phyloP scores from a whole-genome alignment of 768 basidiomycete genomes.

The Hygrocybe punicea region DNA sequence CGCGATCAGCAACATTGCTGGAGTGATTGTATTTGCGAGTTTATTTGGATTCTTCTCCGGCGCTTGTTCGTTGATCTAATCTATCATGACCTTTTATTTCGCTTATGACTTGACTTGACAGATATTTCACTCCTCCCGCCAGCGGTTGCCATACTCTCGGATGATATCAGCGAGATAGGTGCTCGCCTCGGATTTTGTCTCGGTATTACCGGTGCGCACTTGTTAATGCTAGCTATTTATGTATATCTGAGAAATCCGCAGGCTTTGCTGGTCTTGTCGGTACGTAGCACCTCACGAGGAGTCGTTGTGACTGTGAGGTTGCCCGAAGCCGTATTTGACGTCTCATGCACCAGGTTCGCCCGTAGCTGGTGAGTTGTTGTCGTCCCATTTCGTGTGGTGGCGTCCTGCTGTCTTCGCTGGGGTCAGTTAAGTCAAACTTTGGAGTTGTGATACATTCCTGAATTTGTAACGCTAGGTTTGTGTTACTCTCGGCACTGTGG shows the following conservation, averaged over 20 bases:
- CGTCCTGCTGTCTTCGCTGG: slow-evolving; percentile 54
- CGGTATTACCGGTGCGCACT: slow-evolving; percentile 3
- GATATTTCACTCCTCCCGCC: slow-evolving; percentile 45
- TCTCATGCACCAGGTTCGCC: slow-evolving; percentile 45
- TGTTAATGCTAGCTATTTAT: slow-evolving; percentile 7
- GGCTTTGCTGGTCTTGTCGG: slow-evolving; percentile 44
- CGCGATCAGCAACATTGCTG: slow-evolving; percentile 24
- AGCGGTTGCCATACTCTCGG: slow-evolving; percentile 43
- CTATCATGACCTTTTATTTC: neutral
- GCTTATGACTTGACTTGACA: slow-evolving; percentile 11
- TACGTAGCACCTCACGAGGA: slow-evolving; percentile 12
- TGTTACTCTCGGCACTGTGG: too few relatives aligned
- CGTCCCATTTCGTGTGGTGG: slow-evolving; percentile 54
- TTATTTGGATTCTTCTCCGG: slow-evolving; percentile 44
- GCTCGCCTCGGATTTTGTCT: slow-evolving; percentile 47
- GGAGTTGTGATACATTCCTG: too few relatives aligned
- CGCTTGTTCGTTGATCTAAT: slow-evolving; percentile 29
- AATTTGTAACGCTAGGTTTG: too few relatives aligned
- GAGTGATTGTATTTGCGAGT: slow-evolving; percentile 34
- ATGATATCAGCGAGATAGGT: slow-evolving; percentile 51
- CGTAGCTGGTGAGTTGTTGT: slow-evolving; percentile 55
- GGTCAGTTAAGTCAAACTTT: neutral
- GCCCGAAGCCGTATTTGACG: too few relatives aligned
- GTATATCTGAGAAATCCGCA: slow-evolving; percentile 17
- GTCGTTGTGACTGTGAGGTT: neutral